Evolutionary conservation across 768 basidiomycete species (phyloP).

Genomic region (Boletus rubescentipes): DNA sequence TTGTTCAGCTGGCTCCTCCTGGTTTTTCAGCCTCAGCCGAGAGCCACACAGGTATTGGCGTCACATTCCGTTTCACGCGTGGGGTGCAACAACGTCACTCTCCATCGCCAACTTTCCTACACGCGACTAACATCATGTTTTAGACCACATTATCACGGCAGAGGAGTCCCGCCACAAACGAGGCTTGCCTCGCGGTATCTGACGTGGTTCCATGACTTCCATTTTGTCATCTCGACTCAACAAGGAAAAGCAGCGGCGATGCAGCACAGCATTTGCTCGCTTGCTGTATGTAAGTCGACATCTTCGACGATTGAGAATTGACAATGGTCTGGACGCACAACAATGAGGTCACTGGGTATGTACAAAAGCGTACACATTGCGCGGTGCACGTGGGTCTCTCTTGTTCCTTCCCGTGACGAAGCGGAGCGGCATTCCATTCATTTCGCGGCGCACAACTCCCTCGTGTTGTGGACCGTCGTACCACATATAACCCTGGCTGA

Average conservation of each 20-base stretch:
- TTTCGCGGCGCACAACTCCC: constrained; percentile 24
- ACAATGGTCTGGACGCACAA: neutral
- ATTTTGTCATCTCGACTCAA: constrained; percentile 5
- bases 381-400: constrained; percentile 10
- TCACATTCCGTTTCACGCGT: neutral
- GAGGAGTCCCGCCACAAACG: constrained; percentile 16
- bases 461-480: constrained; percentile 22
- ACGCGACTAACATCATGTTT: constrained; percentile 15
- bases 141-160: constrained; percentile 4
- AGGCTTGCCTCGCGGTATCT: constrained; percentile 31
- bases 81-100: neutral
- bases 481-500: constrained; percentile 27
- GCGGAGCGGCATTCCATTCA: constrained; percentile 27
- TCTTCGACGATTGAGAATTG: neutral
- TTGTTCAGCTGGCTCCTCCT: neutral
- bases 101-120: constrained; percentile 5
- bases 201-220: constrained; percentile 23
- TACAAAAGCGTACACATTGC: constrained; percentile 1
- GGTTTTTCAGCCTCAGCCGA: neutral
- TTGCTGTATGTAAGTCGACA: neutral
- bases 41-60: neutral
- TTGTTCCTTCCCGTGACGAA: constrained; percentile 8
- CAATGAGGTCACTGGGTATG: constrained; percentile 6
- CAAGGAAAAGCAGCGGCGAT: neutral
- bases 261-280: constrained; percentile 7